Base-by-base conservation (phyloP, 1,139 yeast species). In the Kluyveromyces sp. region DNA sequence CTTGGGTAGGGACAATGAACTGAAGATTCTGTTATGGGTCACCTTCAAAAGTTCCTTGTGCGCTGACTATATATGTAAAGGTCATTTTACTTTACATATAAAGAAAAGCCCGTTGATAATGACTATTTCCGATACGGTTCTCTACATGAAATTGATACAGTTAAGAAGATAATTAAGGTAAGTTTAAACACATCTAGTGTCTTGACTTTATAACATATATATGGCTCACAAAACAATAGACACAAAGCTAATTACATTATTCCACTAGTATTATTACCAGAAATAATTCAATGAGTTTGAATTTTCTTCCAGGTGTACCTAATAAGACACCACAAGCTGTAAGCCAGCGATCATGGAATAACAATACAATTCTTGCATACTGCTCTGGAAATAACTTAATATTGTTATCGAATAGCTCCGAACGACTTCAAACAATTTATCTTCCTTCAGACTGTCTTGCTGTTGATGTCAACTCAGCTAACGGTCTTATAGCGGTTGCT, bases 301-400 rank as follows among this genome's bases (percentile, higher is more conserved):
- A 79, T 50, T 85, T 84, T 60, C 76, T 86, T 34, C 96, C 96
- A 2, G 97, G 97, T 1, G 87, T 86, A 60, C 95, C 92, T 33
- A 84, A 82, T 60, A 66, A 72, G 41, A 65, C 75, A 2, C 68
- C 70, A 8, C 75, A 77, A 52, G 71, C 88, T 0, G 76, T 80
- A 26, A 73, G 79, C 49, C 85, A 83, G 54, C 76, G 74, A 4
- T 67, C 69, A 47, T 89, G 96, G 96, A 79, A 79, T 49, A 72
- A 73, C 25, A 79, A 78, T 51, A 76, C 81, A 47, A 66, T 89
- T 6, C 68, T 85, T 29, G 83, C 81, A 0, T 90, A 90, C 61
- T 86, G 92, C 46, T 86, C 96, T 2, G 97, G 96, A 1, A 88
- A 89, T 66, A 89, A 88, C 62, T 68, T 90, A 55, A 83, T 89